phyloP scores from a whole-genome alignment of 306 rosid genomes.

The Arachis stenosperma region DNA sequence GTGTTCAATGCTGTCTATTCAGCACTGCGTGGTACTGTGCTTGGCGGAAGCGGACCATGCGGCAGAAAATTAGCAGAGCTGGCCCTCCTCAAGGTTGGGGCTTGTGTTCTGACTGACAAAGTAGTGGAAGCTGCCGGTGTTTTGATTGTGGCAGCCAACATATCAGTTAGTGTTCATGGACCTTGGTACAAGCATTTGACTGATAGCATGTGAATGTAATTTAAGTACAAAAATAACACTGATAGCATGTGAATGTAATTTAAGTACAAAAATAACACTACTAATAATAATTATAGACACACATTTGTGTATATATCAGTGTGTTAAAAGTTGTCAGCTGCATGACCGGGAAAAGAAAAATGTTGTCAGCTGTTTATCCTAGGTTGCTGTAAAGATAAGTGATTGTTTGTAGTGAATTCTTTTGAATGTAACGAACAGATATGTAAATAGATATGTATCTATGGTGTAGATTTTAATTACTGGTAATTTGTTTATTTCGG shows the following conservation, averaged over 20 bases:
- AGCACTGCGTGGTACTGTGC: slow-evolving; percentile 73
- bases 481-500: slow-evolving; percentile 11
- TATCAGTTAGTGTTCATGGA: slow-evolving; percentile 79
- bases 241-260: slow-evolving; percentile 41
- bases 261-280: slow-evolving; percentile 15
- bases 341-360: not conserved
- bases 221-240: slow-evolving; percentile 19
- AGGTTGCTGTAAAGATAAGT: slow-evolving; percentile 37
- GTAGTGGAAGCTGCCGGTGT: slow-evolving; percentile 73
- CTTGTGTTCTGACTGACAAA: slow-evolving; percentile 53
- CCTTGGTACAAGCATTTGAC: slow-evolving; percentile 74
- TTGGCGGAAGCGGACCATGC: slow-evolving; percentile 68
- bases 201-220: slow-evolving; percentile 40
- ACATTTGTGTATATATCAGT: slow-evolving; percentile 46
- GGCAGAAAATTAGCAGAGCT: slow-evolving; percentile 75
- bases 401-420: slow-evolving; percentile 41
- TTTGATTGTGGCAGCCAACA: slow-evolving; percentile 75
- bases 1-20: slow-evolving; percentile 64
- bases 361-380: slow-evolving; percentile 39
- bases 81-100: slow-evolving; percentile 82
- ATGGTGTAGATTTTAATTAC: slow-evolving; percentile 16
- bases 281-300: slow-evolving; percentile 18
- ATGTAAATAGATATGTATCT: slow-evolving; percentile 27
- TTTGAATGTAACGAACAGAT: slow-evolving; percentile 38
- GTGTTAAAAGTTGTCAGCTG: slow-evolving; percentile 47